These are phyloP conservation scores for Neoscytalidium dimidiatum DNA, from an alignment of 2,329 filamentous ascomycete genomes.

Conservation along the genomic window DNA sequence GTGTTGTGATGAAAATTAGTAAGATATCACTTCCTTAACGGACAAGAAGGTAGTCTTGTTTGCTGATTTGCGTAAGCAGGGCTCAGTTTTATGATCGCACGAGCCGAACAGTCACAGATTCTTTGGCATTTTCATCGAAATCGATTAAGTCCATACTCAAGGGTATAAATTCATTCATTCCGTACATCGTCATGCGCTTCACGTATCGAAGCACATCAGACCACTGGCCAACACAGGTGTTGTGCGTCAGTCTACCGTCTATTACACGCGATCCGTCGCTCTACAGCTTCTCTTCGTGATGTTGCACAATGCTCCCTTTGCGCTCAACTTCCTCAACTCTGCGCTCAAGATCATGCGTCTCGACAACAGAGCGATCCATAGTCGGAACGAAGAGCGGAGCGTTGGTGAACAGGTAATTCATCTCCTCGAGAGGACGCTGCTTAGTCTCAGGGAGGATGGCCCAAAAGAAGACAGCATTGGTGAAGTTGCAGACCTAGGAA, in stretches of 20 bases:
- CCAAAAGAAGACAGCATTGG: constrained; percentile 69
- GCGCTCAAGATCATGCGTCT: constrained; percentile 60
- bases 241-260: not conserved
- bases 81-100: no score
- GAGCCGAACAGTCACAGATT: no score
- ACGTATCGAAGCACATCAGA: not conserved
- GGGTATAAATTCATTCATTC: not conserved
- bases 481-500: constrained; percentile 63
- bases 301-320: constrained; percentile 42
- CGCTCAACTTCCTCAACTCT: constrained; percentile 59
- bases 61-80: no score
- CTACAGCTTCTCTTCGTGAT: constrained; percentile 4
- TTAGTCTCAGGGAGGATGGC: constrained; percentile 67
- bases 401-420: constrained; percentile 67
- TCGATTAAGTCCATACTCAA: not conserved
- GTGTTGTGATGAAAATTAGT: no score
- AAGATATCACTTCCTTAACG: no score
- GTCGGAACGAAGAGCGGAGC: constrained; percentile 65
- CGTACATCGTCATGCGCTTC: not conserved
- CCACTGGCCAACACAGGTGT: not conserved
- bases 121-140: no score
- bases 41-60: no score
- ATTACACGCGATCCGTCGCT: not conserved
- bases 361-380: constrained; percentile 56
- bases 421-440: constrained; percentile 66